A percentile compares a stretch with the other conserved stretches of the same genome.
Conservation (phyloP, 2,329 filamentous ascomycete genomes). For the Elsinoe arachidis region DNA sequence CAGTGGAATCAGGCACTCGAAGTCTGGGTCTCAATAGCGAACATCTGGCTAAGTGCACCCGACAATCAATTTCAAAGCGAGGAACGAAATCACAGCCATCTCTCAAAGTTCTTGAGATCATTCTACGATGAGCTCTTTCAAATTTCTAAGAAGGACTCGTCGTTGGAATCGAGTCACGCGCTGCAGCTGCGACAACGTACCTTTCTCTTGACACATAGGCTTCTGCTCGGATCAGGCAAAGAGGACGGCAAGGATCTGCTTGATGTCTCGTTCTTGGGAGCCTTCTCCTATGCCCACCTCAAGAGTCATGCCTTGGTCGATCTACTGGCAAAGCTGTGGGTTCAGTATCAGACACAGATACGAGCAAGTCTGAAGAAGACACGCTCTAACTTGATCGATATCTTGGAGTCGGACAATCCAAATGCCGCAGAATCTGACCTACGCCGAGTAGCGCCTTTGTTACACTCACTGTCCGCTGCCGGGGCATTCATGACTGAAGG, state of each 20-base stretch:
- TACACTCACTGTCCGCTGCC: slow-evolving; percentile 51
- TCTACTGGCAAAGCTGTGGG: neutral
- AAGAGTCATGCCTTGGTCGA: neutral
- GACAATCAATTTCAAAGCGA: neutral
- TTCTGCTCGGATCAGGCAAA: neutral
- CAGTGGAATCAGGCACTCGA: slow-evolving; percentile 2
- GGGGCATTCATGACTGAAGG: slow-evolving; percentile 65
- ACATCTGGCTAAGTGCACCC: neutral
- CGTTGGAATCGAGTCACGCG: neutral
- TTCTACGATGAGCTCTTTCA: slow-evolving; percentile 4
- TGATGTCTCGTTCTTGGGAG: neutral
- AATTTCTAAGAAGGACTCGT: neutral
- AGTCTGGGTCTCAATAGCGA: neutral
- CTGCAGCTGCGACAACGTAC: neutral
- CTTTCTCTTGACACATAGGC: neutral
- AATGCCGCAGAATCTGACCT: slow-evolving; percentile 48
- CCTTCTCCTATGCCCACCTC: slow-evolving; percentile 6
- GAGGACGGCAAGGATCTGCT: neutral
- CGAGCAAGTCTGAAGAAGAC: neutral
- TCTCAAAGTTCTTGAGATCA: neutral
- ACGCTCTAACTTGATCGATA: slow-evolving; percentile 40
- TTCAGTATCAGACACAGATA: neutral
- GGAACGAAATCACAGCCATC: neutral
- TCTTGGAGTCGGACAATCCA: slow-evolving; percentile 55
- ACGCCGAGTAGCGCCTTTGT: slow-evolving; percentile 52